Evolutionary conservation across 768 basidiomycete species (phyloP).

Genomic region (Mycena chlorophos): DNA sequence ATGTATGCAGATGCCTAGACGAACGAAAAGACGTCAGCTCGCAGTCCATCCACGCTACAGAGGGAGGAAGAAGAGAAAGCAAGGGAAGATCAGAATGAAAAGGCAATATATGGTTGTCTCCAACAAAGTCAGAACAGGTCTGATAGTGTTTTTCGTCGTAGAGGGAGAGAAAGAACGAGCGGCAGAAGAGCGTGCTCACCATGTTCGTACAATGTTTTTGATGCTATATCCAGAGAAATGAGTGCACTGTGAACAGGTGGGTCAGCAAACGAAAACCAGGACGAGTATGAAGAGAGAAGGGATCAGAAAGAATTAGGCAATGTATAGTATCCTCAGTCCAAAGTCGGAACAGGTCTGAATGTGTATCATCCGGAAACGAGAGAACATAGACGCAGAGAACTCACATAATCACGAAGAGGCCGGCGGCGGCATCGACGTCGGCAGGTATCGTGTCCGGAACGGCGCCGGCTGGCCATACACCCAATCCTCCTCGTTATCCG

Average conservation of each 20-base stretch:
- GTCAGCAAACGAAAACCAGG: constrained; percentile 7
- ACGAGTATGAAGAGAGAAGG: constrained; percentile 15
- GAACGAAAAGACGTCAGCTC: no score
- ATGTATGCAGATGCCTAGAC: no score
- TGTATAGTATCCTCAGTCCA: constrained; percentile 47
- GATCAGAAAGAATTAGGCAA: constrained; percentile 55
- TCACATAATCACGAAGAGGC: constrained; percentile 39
- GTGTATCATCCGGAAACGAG: constrained; percentile 54
- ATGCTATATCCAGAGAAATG: not conserved
- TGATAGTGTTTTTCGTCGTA: not conserved
- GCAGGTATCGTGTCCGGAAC: constrained; percentile 49
- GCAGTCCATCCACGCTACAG: no score
- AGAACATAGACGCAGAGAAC: constrained; percentile 23
- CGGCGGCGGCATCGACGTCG: constrained; percentile 47
- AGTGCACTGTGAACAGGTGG: not conserved
- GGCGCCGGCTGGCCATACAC: constrained; percentile 60
- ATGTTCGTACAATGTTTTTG: no score
- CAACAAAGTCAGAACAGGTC: constrained; percentile 2
- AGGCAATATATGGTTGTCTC: constrained; percentile 3
- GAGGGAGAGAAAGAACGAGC: not conserved
- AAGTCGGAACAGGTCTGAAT: constrained; percentile 72
- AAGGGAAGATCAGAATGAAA: constrained; percentile 1
- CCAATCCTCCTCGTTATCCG: constrained; percentile 52
- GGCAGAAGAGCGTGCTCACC: not conserved
- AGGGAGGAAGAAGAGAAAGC: not conserved